A percentile compares a stretch with the other conserved stretches of the same genome.
phyloP scores from a whole-genome alignment of 108 stramenopile species.

The Phaeodactylum tricornutum region DNA sequence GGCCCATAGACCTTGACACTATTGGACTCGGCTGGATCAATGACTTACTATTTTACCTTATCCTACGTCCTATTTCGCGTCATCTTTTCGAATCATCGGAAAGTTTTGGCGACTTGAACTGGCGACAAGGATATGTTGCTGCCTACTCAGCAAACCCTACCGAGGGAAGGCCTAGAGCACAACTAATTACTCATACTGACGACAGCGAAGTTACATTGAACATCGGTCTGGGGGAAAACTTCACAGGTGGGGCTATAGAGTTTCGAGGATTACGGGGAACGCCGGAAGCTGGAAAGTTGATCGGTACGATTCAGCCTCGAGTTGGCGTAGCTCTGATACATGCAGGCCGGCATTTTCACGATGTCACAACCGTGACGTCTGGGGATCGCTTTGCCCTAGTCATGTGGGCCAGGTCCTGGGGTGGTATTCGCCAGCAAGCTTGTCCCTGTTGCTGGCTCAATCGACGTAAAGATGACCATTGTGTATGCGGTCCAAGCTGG shows the following conservation, averaged over 20 bases:
- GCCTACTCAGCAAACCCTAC: constrained; percentile 53
- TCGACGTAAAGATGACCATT: constrained; percentile 32
- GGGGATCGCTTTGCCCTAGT: constrained; percentile 75
- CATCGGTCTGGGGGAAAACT: constrained; percentile 56
- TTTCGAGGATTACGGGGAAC: constrained; percentile 58
- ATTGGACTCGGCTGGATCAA: constrained; percentile 69
- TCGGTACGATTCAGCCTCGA: constrained; percentile 31
- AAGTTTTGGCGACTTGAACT: constrained; percentile 44
- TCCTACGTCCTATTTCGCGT: constrained; percentile 47
- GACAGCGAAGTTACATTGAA: constrained; percentile 80
- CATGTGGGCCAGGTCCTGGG: constrained; percentile 64
- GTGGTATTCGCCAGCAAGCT: constrained; percentile 17
- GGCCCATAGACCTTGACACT: constrained; percentile 48
- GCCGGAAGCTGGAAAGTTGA: constrained; percentile 32
- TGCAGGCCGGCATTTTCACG: constrained; percentile 70
- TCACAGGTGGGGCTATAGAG: constrained; percentile 54
- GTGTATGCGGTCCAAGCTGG: constrained; percentile 50
- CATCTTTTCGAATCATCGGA: constrained; percentile 52
- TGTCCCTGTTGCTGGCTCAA: constrained; percentile 82
- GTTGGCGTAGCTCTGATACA: constrained; percentile 57
- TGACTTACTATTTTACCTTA: constrained; percentile 55
- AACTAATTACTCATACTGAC: constrained; percentile 73
- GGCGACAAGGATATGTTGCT: constrained; percentile 74
- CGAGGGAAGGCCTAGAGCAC: constrained; percentile 40
- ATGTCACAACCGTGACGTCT: constrained; percentile 48